A percentile compares a stretch with the other conserved stretches of the same genome.
Conservation (phyloP, 768 basidiomycete species). For the Suillus paluster region DNA sequence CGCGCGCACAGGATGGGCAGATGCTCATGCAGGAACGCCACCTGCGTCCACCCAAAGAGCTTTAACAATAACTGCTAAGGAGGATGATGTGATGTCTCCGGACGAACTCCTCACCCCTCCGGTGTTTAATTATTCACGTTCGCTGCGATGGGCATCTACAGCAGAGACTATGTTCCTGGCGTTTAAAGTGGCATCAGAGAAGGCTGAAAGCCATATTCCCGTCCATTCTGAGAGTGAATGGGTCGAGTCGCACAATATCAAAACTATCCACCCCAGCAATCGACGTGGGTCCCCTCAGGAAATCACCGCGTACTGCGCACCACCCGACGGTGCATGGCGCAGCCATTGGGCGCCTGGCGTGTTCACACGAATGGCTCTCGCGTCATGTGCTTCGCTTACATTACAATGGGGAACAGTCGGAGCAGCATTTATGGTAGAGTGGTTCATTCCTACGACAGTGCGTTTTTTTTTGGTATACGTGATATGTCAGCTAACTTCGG, state of each 20-base stretch:
- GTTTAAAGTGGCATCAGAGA: conserved; percentile 9
- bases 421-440: conserved; percentile 25
- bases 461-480: neutral
- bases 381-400: conserved; percentile 22
- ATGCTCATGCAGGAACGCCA: neutral
- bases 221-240: conserved; percentile 10
- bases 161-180: neutral
- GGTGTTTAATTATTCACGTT: conserved; percentile 5
- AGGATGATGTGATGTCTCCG: neutral
- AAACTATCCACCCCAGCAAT: conserved; percentile 8
- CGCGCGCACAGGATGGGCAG: neutral
- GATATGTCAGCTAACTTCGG: neutral
- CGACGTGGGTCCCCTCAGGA: conserved; percentile 13
- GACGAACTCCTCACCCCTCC: conserved; percentile 6
- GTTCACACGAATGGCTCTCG: conserved; percentile 23
- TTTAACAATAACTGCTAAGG: neutral
- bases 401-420: conserved; percentile 32
- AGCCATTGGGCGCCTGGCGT: conserved; percentile 21
- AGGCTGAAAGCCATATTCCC: conserved; percentile 10
- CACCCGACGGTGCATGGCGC: conserved; percentile 14
- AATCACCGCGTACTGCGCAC: neutral
- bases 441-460: conserved; percentile 27
- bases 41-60: neutral
- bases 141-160: neutral
- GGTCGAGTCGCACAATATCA: neutral